phyloP scores from a whole-genome alignment of 2,329 filamentous ascomycete genomes.

The Paecilomyces sp. region DNA sequence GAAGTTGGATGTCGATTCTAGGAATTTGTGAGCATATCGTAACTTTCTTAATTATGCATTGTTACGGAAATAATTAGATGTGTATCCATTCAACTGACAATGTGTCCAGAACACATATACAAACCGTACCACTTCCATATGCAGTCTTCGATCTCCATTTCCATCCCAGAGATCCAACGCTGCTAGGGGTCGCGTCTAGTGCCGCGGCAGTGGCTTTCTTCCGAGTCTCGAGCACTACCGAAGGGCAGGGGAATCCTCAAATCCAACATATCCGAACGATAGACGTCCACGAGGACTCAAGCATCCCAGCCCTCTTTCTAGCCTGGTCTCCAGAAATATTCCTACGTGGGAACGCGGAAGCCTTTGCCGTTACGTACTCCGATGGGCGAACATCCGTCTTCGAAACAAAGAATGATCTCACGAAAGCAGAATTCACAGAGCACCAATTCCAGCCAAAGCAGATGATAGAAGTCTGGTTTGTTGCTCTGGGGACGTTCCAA shows the following conservation, averaged over 20 bases:
- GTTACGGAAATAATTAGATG: constrained; percentile 1
- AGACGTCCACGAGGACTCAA: constrained; percentile 45
- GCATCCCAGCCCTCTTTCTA: constrained; percentile 63
- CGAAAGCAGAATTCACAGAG: constrained; percentile 11
- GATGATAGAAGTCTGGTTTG: constrained; percentile 34
- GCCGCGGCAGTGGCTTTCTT: constrained; percentile 46
- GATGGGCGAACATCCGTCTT: constrained; percentile 57
- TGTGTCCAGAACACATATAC: constrained; percentile 44
- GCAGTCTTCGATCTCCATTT: constrained; percentile 86
- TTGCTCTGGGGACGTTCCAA: constrained; percentile 21
- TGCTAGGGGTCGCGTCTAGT: constrained; percentile 71
- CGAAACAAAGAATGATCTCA: constrained; percentile 28
- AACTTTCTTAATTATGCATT: constrained; percentile 5
- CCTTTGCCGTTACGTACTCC: constrained; percentile 66
- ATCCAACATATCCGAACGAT: constrained; percentile 35
- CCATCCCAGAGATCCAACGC: constrained; percentile 47
- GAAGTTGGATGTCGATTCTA: constrained; percentile 35
- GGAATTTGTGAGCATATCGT: constrained; percentile 17
- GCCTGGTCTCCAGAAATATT: constrained; percentile 58
- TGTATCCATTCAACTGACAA: constrained; percentile 10
- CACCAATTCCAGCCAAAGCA: constrained; percentile 21
- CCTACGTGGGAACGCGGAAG: constrained; percentile 21
- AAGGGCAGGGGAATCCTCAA: constrained; percentile 1
- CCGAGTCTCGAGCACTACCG: constrained; percentile 14
- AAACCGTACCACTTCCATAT: constrained; percentile 57